Evolutionary conservation across 805 yeast species (phyloP).

Genomic region (Candida endomychidarum): DNA sequence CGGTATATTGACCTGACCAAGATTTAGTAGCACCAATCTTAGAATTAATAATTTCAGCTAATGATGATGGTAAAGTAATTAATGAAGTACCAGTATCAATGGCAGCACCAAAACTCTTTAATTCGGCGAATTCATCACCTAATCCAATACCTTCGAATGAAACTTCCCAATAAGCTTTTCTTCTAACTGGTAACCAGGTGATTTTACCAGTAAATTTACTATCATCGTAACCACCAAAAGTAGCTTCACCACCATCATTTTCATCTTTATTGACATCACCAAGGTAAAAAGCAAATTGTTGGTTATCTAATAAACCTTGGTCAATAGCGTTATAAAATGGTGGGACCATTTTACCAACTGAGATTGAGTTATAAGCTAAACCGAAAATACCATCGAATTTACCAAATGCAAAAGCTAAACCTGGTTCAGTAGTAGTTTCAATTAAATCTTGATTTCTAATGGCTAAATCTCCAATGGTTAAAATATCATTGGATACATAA

Average conservation of each 20-base stretch:
- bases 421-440: conserved; percentile 97
- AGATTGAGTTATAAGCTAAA: conserved; percentile 86
- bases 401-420: conserved; percentile 97
- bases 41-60: conserved; percentile 92
- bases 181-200: conserved; percentile 95
- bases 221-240: conserved; percentile 92
- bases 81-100: conserved; percentile 98
- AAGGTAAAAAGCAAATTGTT: conserved; percentile 86
- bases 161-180: conserved; percentile 99
- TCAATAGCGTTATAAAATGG: conserved; percentile 89
- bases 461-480: conserved; percentile 77
- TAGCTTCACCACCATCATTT: conserved; percentile 83
- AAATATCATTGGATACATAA: conserved; percentile 80
- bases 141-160: conserved; percentile 85
- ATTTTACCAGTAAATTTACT: conserved; percentile 76
- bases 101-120: conserved; percentile 88
- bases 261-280: conserved; percentile 72
- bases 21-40: conserved; percentile 97
- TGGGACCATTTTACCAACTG: conserved; percentile 87
- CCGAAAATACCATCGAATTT: conserved; percentile 98
- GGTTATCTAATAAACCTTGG: conserved; percentile 77
- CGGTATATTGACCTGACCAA: conserved; percentile 95
- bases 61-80: conserved; percentile 89
- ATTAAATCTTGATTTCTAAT: conserved; percentile 93
- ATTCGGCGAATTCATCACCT: conserved; percentile 87